These are phyloP conservation scores for Scheffersomyces segobiensis DNA, from an alignment of 1,139 yeast genomes.

Conservation along the genomic window DNA sequence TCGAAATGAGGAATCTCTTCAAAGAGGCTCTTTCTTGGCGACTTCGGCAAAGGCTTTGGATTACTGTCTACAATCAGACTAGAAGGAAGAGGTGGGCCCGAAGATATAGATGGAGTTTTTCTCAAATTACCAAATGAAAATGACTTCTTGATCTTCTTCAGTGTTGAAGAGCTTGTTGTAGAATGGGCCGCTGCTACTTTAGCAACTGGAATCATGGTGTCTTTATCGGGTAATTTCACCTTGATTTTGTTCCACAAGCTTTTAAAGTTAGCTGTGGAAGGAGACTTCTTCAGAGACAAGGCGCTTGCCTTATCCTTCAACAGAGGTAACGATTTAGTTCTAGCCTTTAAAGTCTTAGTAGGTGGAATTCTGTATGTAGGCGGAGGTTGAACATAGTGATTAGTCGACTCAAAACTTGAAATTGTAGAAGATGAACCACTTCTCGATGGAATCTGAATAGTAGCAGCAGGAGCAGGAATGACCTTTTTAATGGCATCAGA, in stretches of 20 bases:
- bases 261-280: conserved; percentile 13
- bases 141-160: conserved; percentile 11
- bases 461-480: not conserved
- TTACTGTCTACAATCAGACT: not conserved
- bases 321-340: not conserved
- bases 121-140: conserved; percentile 17
- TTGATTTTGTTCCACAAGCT: conserved; percentile 10
- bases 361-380: not conserved
- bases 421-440: not conserved
- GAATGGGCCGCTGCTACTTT: not conserved
- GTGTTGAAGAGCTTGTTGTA: not conserved
- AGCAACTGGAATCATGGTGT: not conserved
- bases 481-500: not conserved
- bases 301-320: not conserved
- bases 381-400: not conserved
- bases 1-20: not conserved
- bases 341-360: not conserved
- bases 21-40: not conserved
- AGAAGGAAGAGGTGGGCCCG: conserved; percentile 2
- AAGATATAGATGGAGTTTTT: not conserved
- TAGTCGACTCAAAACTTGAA: not conserved
- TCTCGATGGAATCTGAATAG: not conserved
- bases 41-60: conserved; percentile 7
- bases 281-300: conserved; percentile 5
- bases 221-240: not conserved